Evolutionary conservation across 1,139 yeast genomes (phyloP).

Genomic region (Saccharomyces hybrid): DNA sequence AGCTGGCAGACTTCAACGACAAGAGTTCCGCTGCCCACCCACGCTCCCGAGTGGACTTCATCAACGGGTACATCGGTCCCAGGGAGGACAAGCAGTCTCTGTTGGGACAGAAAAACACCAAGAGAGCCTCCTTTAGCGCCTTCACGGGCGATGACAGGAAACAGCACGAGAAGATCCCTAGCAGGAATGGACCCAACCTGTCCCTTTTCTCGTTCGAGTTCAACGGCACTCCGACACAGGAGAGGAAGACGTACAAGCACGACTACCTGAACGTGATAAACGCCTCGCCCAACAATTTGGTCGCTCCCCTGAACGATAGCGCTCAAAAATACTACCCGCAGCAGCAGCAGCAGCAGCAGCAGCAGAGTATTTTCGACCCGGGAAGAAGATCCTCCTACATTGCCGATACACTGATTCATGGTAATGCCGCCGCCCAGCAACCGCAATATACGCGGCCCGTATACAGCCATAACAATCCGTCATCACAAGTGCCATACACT

Average conservation of each 20-base stretch:
- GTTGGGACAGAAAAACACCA: not conserved
- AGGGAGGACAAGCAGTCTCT: not conserved
- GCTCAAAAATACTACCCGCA: not conserved
- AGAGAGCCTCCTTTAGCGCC: not conserved
- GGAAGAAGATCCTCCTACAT: conserved; percentile 31
- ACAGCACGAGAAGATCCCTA: not conserved
- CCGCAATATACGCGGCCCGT: not conserved
- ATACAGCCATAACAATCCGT: not conserved
- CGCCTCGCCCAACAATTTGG: not conserved
- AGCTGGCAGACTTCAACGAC: conserved; percentile 3
- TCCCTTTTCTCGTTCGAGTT: not conserved
- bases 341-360: not conserved
- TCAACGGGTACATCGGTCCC: conserved; percentile 3
- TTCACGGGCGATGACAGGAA: not conserved
- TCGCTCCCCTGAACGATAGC: not conserved
- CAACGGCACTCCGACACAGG: not conserved
- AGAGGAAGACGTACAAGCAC: not conserved
- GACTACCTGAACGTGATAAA: not conserved
- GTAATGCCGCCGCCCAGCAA: not conserved
- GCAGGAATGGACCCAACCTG: not conserved
- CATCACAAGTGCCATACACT: not conserved
- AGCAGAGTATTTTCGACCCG: conserved; percentile 2
- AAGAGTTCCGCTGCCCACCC: not conserved
- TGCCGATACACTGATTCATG: conserved; percentile 27
- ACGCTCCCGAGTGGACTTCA: conserved; percentile 4